These are phyloP conservation scores for Babesia sp. DNA, from an alignment of 169 alveolate species.

Conservation along the genomic window DNA sequence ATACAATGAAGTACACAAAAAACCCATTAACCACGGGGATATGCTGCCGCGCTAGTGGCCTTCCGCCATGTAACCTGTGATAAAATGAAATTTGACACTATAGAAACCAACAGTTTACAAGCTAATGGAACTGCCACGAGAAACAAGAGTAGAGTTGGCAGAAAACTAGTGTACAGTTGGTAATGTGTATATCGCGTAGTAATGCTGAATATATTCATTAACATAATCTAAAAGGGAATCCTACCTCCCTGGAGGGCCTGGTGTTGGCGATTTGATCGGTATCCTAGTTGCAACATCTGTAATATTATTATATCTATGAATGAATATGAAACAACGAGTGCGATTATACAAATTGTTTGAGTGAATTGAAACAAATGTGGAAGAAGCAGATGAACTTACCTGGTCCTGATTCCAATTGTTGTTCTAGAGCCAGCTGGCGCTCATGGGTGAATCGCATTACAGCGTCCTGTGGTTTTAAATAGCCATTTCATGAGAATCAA, in stretches of 20 bases:
- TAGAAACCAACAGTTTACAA: conserved; percentile 51
- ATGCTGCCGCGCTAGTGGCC: conserved; percentile 39
- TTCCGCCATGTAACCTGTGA: conserved; percentile 42
- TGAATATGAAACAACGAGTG: background rate
- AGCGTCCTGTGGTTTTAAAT: background rate
- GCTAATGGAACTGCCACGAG: conserved; percentile 45
- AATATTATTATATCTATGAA: background rate
- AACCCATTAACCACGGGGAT: conserved; percentile 38
- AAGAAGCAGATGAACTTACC: background rate
- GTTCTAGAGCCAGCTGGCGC: background rate
- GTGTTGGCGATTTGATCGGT: conserved; percentile 4
- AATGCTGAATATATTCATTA: background rate
- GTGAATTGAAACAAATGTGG: background rate
- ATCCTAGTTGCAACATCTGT: background rate
- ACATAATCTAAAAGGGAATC: background rate
- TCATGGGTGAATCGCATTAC: conserved; percentile 16
- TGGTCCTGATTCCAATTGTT: background rate
- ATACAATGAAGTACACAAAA: conserved; percentile 32
- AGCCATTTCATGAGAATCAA: background rate
- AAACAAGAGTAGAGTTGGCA: conserved; percentile 31
- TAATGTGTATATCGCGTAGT: conserved; percentile 1
- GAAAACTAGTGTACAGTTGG: conserved; percentile 21
- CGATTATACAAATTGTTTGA: background rate
- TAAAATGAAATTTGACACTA: background rate
- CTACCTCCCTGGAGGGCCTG: conserved; percentile 5